Evolutionary conservation across 2,329 filamentous ascomycete species (phyloP), one percentile per base, ranked within the genome.

Genomic region (Claviceps quebecensis): DNA sequence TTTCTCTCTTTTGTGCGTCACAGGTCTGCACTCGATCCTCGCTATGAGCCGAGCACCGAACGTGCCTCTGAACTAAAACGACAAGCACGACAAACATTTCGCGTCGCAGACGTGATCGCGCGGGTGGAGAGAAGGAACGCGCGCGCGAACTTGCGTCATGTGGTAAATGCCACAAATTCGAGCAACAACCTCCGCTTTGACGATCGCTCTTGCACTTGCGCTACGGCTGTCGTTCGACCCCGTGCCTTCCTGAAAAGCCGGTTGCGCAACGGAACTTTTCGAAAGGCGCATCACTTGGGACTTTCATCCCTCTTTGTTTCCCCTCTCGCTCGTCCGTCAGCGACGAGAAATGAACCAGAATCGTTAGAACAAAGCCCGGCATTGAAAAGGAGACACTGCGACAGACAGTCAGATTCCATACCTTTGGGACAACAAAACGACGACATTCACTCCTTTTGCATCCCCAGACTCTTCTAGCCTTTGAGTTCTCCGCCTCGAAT

Each of bases 341-440:
- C 29, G 45, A 45, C 52, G 37, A 55, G 54, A 54, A 50, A 54
- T 52, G 52, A 53, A 38, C 48, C 45, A 47, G 38, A 43, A 50
- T 44, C 50, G 38, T 44, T 47, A 44, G 26, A 26, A 17, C 37
- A 44, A 36, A 23, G 26, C 37, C 43, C 37, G 48, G 52, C 50
- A 52, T 45, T 52, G 45, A 22, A 44, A 34, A 49, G 29, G 29
- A 38, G 45, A 29, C 45, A 26, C 26, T 50, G 29, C 39, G 46
- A 48, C 50, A 4, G 17, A 37, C 38, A 16, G 45, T 23, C 38
- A 17, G 26, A 44, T 37, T 45, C 45, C 22, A 17, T 38, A 48
- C 17, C 40, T 40, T 39, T 45, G 45, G 45, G 19, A 38, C 36
- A 41, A 19, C 22, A 38, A 40, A 47, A 45, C 36, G 29, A 34